These are phyloP conservation scores for Sporothrix brunneoviolacea DNA, from an alignment of 2,329 filamentous ascomycete genomes.

Conservation along the genomic window DNA sequence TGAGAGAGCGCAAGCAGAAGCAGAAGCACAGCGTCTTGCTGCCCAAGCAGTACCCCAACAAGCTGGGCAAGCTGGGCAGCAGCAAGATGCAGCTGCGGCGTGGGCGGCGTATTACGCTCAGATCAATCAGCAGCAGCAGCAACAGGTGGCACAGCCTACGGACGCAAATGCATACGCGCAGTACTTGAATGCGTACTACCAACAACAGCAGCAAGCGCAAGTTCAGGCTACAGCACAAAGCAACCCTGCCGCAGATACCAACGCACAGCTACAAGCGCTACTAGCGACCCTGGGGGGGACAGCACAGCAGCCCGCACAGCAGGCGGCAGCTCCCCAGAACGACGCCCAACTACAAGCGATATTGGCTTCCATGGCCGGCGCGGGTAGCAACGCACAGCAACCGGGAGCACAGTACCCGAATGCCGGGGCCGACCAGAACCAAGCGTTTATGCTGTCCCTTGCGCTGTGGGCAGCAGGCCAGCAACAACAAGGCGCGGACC, in stretches of 20 bases:
- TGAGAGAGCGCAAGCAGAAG: constrained; percentile 30
- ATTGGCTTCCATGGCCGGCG: constrained; percentile 10
- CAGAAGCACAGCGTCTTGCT: constrained; percentile 22
- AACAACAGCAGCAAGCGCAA: constrained; percentile 20
- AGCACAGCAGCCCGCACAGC: background rate
- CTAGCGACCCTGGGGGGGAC: constrained; percentile 15
- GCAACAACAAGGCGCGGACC: background rate
- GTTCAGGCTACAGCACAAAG: constrained; percentile 15
- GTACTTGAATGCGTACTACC: constrained; percentile 28
- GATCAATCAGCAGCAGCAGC: constrained; percentile 22
- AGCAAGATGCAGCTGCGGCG: constrained; percentile 26
- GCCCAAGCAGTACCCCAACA: constrained; percentile 11
- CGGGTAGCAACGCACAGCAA: background rate
- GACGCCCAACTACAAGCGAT: constrained; percentile 18
- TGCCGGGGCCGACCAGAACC: constrained; percentile 1
- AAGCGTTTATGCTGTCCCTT: constrained; percentile 14
- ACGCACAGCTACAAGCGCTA: constrained; percentile 19
- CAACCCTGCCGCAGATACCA: constrained; percentile 6
- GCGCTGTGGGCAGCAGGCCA: constrained; percentile 13
- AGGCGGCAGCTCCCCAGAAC: background rate
- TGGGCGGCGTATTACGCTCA: constrained; percentile 38
- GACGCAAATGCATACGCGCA: constrained; percentile 27
- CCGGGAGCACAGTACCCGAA: background rate
- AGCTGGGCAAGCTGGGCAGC: constrained; percentile 18
- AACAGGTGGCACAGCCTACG: constrained; percentile 12